Base-by-base conservation (phyloP, 352 stramenopile species). In the Halophytophthora polymorphica region DNA sequence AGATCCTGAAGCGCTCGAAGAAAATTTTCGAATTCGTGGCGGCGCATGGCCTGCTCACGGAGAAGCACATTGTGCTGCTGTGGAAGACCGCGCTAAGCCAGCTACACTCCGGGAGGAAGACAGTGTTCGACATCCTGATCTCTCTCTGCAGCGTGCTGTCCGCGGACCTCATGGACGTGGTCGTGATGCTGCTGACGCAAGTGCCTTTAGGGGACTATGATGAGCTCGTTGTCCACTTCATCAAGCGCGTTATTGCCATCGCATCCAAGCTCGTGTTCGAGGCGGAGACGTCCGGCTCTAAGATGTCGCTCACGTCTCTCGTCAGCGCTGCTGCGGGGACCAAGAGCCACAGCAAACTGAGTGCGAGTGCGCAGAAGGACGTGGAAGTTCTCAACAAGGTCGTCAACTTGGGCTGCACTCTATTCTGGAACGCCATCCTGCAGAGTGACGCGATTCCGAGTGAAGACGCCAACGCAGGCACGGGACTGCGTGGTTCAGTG, bases 1-100 rank as follows among this genome's bases (percentile, higher is more conserved):
- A 95, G 53, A 71, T 95, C 10, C 56, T 93, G 8, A 93, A 93
- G 50, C 76, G 83, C 19, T 88, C 78, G 0, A 79, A 72, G 56
- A 77, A 56, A 22, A 68, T 95, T 37, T 80, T 92, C 45, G 66
- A 80, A 45, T 88, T 88, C 33, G 64, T 90, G 10, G 69, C 80
- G 3, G 58, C 71, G 13, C 68, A 82, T 15, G 70, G 71, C 0
- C 56, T 82, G 10, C 66, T 93, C 40, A 85, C 60, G 21, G 75
- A 91, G 41, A 65, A 64, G 11, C 81, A 93, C 47, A 53, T 95
- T 33, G 59, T 84, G 23, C 38, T 93, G 48, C 58, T 95, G 39
- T 95, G 85, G 85, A 81, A 79, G 58, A 83, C 75, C 12, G 77
- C 70, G 7, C 68, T 90, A 33, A 78, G 58, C 41, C 82, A 90